A percentile compares a stretch with the other conserved stretches of the same genome.
Conservation (phyloP, 176 grass and related monocot species). For the Triticum urartu region DNA sequence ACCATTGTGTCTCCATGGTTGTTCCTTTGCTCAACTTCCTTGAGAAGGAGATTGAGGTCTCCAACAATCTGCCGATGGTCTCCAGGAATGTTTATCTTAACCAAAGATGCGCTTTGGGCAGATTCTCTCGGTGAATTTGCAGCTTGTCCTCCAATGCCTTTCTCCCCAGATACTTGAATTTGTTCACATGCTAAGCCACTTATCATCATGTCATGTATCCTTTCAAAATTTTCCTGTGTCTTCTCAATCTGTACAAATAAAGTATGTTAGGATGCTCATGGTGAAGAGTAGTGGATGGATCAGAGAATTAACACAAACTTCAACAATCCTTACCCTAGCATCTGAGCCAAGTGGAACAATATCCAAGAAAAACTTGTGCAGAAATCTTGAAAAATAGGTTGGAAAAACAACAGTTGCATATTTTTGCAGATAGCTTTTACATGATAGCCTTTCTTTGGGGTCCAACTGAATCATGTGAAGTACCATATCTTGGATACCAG, state of each 20-base stretch:
- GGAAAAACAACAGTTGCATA: conserved; percentile 83
- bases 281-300: background rate
- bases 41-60: conserved; percentile 80
- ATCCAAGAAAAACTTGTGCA: conserved; percentile 95
- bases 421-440: conserved; percentile 82
- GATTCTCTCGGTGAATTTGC: conserved; percentile 35
- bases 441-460: conserved; percentile 79
- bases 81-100: conserved; percentile 46
- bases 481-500: conserved; percentile 90
- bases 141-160: conserved; percentile 20
- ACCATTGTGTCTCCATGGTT: conserved; percentile 25
- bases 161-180: conserved; percentile 32
- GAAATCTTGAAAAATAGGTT: conserved; percentile 83
- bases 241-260: conserved; percentile 59
- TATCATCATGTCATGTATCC: conserved; percentile 80
- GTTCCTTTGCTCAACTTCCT: conserved; percentile 64
- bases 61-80: conserved; percentile 64
- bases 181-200: conserved; percentile 35
- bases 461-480: conserved; percentile 99
- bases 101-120: conserved; percentile 19
- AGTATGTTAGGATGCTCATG: conserved; percentile 1
- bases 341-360: conserved; percentile 89
- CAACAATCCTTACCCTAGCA: conserved; percentile 68
- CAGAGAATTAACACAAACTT: conserved; percentile 24
- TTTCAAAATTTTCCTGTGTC: conserved; percentile 67